Base-by-base conservation (phyloP, 148 eudicot genomes). In the Vaccinium darrowii region DNA sequence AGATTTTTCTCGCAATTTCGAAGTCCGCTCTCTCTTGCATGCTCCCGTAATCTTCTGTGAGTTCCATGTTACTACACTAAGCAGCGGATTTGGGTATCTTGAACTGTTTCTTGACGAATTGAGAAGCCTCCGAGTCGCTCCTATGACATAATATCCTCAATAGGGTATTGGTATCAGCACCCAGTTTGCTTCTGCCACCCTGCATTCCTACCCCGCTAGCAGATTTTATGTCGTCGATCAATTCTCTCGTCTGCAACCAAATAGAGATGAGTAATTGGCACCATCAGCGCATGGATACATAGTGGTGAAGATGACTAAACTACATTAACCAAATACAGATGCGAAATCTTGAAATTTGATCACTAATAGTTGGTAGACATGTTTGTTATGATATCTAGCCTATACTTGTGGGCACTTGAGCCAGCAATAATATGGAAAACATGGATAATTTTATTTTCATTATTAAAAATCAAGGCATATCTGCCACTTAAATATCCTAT, bases 91-190 rank as follows among this genome's bases (percentile, higher is more conserved):
- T 95, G 77, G 99, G 99, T 84, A 97, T 97, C 90, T 94, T 97
- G 90, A 86, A 97, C 79, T 97, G 99, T 84, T 97, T 97, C 92
- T 97, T 97, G 82, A 97, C 92, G 90, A 91, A 95, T 82, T 95
- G 99, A 84, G 99, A 97, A 76, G 98, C 95, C 89, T 97, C 99
- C 0, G 93, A 95, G 78, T 95, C 98, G 18, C 92, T 87, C 72
- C 99, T 90, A 86, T 97, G 99, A 84, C 99, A 95, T 82, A 97
- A 85, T 89, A 97, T 88, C 89, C 99, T 89, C 84, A 97, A 82
- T 63, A 97, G 89, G 53, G 97, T 95, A 83, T 93, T 88, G 10
- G 92, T 74, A 89, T 97, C 99, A 16, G 95, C 89, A 63, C 98
- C 99, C 84, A 97, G 76, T 88, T 90, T 95, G 88, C 94, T 91